Percentiles rank a stretch among this genome's conserved stretches.
Evolutionary conservation across 495 filamentous ascomycete genomes (phyloP).

Genomic region (Aspergillus steynii): DNA sequence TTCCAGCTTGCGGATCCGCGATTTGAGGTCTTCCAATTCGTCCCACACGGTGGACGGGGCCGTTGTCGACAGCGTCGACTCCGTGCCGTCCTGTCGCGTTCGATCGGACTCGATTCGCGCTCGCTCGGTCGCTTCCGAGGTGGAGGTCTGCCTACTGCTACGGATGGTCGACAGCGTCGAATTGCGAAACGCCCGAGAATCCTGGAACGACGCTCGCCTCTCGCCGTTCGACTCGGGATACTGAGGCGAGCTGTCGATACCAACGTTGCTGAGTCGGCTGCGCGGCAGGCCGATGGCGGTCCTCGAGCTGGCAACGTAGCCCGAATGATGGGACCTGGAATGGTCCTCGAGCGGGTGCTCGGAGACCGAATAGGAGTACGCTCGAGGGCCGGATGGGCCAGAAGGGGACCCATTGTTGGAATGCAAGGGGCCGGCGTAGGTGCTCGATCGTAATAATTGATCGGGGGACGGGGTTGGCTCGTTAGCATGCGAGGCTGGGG

Average conservation of each 20-base stretch:
- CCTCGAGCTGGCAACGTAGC: conserved; percentile 39
- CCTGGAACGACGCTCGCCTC: conserved; percentile 47
- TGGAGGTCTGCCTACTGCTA: conserved; percentile 49
- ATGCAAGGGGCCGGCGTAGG: conserved; percentile 48
- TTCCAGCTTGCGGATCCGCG: conserved; percentile 89
- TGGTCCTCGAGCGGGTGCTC: conserved; percentile 53
- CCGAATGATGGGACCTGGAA: conserved; percentile 41
- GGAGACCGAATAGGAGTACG: conserved; percentile 46
- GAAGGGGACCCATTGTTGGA: conserved; percentile 41
- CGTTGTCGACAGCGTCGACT: conserved; percentile 81
- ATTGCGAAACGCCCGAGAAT: conserved; percentile 51
- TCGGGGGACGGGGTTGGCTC: conserved; percentile 46
- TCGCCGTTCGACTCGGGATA: conserved; percentile 41
- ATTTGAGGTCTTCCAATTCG: conserved; percentile 94
- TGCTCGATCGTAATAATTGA: conserved; percentile 35
- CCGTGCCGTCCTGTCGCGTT: conserved; percentile 60
- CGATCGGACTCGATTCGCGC: conserved; percentile 49
- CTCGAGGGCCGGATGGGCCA: conserved; percentile 34
- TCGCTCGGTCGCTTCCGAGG: conserved; percentile 47
- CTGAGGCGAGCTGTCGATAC: conserved; percentile 48
- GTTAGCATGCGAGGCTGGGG: conserved; percentile 34
- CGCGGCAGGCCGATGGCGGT: conserved; percentile 45
- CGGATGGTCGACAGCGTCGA: conserved; percentile 54
- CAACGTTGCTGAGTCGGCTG: conserved; percentile 39
- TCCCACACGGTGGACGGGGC: conserved; percentile 97